Base-by-base conservation (phyloP, 192 early-diverging fungal species). In the Backusella westeae region DNA sequence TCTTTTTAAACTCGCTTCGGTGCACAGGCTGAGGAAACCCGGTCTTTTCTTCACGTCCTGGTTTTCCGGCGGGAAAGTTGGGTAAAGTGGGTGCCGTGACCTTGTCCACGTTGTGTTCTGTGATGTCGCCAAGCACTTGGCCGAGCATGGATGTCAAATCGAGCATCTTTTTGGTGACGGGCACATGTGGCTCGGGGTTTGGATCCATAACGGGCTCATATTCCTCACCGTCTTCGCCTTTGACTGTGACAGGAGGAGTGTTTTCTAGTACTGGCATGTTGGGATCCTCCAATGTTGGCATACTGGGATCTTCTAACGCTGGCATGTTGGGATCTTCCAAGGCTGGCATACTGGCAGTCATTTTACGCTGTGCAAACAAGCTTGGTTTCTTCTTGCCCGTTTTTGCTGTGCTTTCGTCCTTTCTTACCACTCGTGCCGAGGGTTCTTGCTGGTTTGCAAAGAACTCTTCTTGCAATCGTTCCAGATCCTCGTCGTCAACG, bases 381-480 rank as follows among this genome's bases (percentile, higher is more conserved):
- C 68, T 80, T 12, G 29, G 32, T 63, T 77, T 44, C 38, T 65
- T 49, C 8, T 32, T 32, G 32, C n/a, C 19, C 5, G 21, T 49
- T 29, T 81, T 39, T 9, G 21, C 23, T 29, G 87, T 81, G 15
- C 76, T 0, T 17, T 17, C 42, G 14, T 63, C 39, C 34, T 49
- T 67, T 17, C 85, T 67, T 34, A 82, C 42, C 23, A 84, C 81
- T n/a, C 73, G 75, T 14, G 88, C 88, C 1, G 88, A 79, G 4
- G 84, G 82, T 17, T 66, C 76, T 70, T 81, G 79, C 0, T 78
- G 53, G 26, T 65, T 80, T 9, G 67, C 78, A 39, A 83, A 77
- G 63, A 89, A 89, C 21, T 89, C 85, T 38, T 85, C 78, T 36
- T 89, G 88, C 36, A 87, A 59, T 17, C 76, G 79, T 26, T 87